phyloP scores from a whole-genome alignment of 805 yeast genomes.

The Yarrowia bubula region DNA sequence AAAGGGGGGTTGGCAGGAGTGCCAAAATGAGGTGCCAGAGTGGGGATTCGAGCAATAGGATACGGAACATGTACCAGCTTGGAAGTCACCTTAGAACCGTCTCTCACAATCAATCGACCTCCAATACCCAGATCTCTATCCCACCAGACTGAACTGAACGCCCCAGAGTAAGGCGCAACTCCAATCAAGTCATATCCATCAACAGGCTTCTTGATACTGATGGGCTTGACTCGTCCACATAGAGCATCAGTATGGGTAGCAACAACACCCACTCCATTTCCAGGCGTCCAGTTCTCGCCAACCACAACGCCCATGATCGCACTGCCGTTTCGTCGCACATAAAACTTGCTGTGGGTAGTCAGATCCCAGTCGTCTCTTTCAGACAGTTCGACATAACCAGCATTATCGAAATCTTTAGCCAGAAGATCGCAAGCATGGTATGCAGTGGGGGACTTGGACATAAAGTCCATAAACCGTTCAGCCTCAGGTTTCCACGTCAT shows the following conservation, averaged over 20 bases:
- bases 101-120: conserved; percentile 62
- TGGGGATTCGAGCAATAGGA: conserved; percentile 71
- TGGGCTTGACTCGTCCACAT: conserved; percentile 65
- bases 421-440: conserved; percentile 65
- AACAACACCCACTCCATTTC: conserved; percentile 55
- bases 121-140: conserved; percentile 82
- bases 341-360: conserved; percentile 50
- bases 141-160: conserved; percentile 64
- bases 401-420: conserved; percentile 47
- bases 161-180: conserved; percentile 78
- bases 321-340: conserved; percentile 64
- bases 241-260: conserved; percentile 72
- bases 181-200: conserved; percentile 77
- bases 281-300: conserved; percentile 63
- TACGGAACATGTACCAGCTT: conserved; percentile 43
- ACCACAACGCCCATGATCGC: conserved; percentile 64
- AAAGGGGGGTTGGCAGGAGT: conserved; percentile 64
- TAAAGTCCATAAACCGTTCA: conserved; percentile 65
- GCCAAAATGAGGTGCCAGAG: conserved; percentile 88
- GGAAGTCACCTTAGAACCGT: conserved; percentile 39
- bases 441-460: conserved; percentile 69
- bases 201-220: conserved; percentile 53
- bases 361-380: conserved; percentile 62
- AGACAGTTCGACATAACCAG: conserved; percentile 63
- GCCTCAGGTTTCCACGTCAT: conserved; percentile 23